Conservation (phyloP, 495 filamentous ascomycete genomes). For the Pseudotulostoma volvatum region DNA sequence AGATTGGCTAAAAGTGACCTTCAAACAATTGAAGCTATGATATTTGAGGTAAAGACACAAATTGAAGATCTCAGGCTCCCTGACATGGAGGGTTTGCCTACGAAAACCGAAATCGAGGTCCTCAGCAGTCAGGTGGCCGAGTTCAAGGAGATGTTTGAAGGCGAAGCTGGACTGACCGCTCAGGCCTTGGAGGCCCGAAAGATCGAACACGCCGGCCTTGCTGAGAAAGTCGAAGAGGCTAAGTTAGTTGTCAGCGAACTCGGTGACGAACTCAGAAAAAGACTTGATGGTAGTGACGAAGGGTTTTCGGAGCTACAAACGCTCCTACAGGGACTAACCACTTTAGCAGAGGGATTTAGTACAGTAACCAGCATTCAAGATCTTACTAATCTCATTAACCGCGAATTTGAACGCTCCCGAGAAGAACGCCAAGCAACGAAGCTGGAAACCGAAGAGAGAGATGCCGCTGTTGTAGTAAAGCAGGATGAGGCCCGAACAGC, state of each 20-base stretch:
- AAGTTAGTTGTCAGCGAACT: conserved; percentile 39
- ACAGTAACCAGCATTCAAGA: conserved; percentile 56
- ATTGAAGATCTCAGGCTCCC: conserved; percentile 54
- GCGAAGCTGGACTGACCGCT: conserved; percentile 53
- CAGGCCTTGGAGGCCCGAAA: conserved; percentile 68
- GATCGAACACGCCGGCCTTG: conserved; percentile 41
- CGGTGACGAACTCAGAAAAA: conserved; percentile 48
- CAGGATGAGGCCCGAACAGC: conserved; percentile 44
- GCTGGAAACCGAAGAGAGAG: conserved; percentile 59
- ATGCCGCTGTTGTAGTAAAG: conserved; percentile 51
- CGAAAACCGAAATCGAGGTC: conserved; percentile 43
- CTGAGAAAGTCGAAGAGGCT: conserved; percentile 42
- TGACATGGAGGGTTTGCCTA: conserved; percentile 45
- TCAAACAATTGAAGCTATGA: conserved; percentile 58
- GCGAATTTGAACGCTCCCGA: conserved; percentile 65
- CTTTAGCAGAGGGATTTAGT: conserved; percentile 41
- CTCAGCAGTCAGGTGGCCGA: conserved; percentile 53
- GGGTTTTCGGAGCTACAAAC: conserved; percentile 39
- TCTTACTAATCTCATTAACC: conserved; percentile 59
- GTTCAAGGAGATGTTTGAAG: conserved; percentile 51
- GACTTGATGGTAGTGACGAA: conserved; percentile 39
- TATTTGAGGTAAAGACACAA: conserved; percentile 61
- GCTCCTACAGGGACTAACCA: conserved; percentile 43
- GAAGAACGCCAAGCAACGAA: conserved; percentile 50
- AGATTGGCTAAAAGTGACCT: conserved; percentile 63